These are phyloP conservation scores for Letharia lupina DNA, from an alignment of 495 filamentous ascomycete genomes.

Conservation along the genomic window DNA sequence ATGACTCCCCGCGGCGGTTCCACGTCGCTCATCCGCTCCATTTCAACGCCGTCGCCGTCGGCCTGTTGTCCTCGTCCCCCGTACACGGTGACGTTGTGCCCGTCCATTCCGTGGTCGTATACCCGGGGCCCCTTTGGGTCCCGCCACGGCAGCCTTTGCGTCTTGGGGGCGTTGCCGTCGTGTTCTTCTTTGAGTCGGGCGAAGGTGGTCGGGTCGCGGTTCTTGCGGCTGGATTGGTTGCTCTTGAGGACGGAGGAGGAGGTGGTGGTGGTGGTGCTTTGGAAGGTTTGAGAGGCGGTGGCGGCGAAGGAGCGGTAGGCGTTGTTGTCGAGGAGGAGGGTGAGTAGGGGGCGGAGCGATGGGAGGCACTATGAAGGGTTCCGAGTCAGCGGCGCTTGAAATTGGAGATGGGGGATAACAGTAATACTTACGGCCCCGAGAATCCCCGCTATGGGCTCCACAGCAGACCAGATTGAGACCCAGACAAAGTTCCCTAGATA, in stretches of 20 bases:
- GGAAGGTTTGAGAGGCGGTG: neutral
- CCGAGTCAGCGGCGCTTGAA: neutral
- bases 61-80: neutral
- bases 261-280: neutral
- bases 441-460: neutral
- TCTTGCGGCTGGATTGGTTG: neutral
- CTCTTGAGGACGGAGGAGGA: neutral
- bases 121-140: neutral
- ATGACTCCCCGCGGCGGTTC: neutral
- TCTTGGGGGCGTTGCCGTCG: neutral
- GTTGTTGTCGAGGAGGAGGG: neutral
- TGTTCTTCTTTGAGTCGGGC: neutral
- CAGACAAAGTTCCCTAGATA: neutral
- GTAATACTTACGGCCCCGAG: neutral
- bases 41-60: neutral
- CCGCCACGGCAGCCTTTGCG: neutral
- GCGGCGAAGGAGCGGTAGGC: neutral
- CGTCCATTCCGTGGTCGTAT: neutral
- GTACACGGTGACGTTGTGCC: neutral
- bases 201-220: neutral
- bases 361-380: neutral
- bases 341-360: neutral
- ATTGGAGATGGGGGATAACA: neutral
- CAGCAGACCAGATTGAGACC: neutral
- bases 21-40: neutral